A percentile compares a stretch with the other conserved stretches of the same genome.
Evolutionary conservation across 257 asterid species (phyloP).

Genomic region (Gardenia jasminoides): DNA sequence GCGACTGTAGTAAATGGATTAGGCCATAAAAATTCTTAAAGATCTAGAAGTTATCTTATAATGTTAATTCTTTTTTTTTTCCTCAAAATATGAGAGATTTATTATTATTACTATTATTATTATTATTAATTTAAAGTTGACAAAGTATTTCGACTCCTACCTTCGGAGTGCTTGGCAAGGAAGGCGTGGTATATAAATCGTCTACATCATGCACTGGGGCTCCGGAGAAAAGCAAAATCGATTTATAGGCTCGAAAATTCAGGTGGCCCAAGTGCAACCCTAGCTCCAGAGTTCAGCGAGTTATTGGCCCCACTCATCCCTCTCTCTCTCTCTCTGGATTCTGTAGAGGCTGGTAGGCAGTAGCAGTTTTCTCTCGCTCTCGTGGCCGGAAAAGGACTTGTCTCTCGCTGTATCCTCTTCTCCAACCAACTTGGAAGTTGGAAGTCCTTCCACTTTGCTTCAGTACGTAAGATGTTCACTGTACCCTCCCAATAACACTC

Average conservation of each 20-base stretch:
- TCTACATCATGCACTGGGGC: too few species aligned
- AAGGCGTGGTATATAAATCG: too few species aligned
- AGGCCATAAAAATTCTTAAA: too few species aligned
- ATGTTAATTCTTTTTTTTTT: too few species aligned
- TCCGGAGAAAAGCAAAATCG: neutral
- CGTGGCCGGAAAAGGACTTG: slow-evolving; percentile 20
- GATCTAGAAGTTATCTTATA: too few species aligned
- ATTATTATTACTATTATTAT: too few species aligned
- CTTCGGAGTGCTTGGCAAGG: too few species aligned
- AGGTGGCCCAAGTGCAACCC: slow-evolving; percentile 30
- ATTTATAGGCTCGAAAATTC: neutral
- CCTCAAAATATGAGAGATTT: too few species aligned
- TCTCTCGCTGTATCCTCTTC: slow-evolving; percentile 26
- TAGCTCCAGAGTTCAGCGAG: slow-evolving; percentile 36
- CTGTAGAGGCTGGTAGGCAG: neutral
- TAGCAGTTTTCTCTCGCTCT: neutral
- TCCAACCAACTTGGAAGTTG: slow-evolving; percentile 43
- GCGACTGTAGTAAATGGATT: too few species aligned
- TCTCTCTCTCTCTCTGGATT: neutral
- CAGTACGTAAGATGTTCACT: slow-evolving; percentile 9
- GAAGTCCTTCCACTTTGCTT: slow-evolving; percentile 19
- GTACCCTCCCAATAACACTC: slow-evolving; percentile 11
- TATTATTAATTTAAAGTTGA: too few species aligned
- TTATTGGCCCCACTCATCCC: slow-evolving; percentile 17
- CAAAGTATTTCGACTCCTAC: too few species aligned